Conservation (phyloP, 164 flowering plant genomes). For the Platanus orientalis region DNA sequence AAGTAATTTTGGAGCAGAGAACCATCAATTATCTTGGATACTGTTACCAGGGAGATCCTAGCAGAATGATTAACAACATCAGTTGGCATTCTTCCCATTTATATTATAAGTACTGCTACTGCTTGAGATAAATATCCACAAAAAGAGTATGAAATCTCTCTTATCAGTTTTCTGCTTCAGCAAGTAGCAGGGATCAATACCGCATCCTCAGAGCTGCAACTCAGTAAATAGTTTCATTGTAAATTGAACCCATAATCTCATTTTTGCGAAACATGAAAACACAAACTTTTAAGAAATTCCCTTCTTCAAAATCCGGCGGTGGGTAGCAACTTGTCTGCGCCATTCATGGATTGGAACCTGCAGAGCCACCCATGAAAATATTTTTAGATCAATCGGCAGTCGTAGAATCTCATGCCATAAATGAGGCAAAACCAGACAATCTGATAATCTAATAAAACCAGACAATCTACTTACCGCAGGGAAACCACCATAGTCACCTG, state of each 20-base stretch:
- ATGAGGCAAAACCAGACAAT: background rate
- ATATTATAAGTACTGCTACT: too few species aligned
- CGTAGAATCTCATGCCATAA: background rate
- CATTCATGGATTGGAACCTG: constrained; percentile 76
- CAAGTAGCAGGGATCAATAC: background rate
- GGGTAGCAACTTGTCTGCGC: constrained; percentile 66
- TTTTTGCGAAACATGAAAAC: background rate
- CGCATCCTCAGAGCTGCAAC: background rate
- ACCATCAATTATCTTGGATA: too few species aligned
- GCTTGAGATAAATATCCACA: too few species aligned
- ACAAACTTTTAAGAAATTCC: background rate
- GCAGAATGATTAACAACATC: too few species aligned
- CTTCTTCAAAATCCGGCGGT: constrained; percentile 23
- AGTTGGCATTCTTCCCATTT: too few species aligned
- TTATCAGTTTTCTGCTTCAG: too few species aligned
- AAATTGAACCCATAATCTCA: background rate
- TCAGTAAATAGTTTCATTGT: background rate
- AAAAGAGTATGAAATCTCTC: too few species aligned
- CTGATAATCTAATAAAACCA: too few species aligned
- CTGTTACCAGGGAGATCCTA: too few species aligned
- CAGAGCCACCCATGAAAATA: background rate
- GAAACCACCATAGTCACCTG: constrained; percentile 95
- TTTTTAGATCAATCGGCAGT: background rate
- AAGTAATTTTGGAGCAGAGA: too few species aligned
- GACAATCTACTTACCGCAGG: constrained; percentile 69